Conservation (phyloP, 768 basidiomycete genomes). For the Lenzites betulinus region DNA sequence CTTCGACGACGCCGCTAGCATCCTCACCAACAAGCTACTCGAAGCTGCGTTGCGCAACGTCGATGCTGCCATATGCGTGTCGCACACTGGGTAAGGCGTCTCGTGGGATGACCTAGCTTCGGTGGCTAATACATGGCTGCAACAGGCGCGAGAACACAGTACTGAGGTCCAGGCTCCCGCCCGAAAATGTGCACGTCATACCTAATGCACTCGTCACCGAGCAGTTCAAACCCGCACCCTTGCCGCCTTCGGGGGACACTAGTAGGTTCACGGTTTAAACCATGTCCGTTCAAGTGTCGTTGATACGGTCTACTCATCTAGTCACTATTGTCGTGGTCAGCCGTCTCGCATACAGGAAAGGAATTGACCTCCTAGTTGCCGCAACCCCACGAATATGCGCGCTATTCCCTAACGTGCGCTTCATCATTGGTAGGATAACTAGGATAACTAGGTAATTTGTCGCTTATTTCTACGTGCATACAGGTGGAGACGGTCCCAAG, state of each 20-base stretch:
- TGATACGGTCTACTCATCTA: constrained; percentile 35
- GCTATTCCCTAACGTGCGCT: constrained; percentile 82
- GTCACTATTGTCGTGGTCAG: constrained; percentile 93
- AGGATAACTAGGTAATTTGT: not conserved
- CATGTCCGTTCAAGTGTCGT: not conserved
- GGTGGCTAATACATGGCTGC: not conserved
- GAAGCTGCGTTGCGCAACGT: constrained; percentile 86
- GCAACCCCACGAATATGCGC: constrained; percentile 89
- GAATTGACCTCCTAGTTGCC: constrained; percentile 92
- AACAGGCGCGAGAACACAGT: constrained; percentile 97
- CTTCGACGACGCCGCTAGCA: constrained; percentile 95
- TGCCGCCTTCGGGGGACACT: constrained; percentile 8
- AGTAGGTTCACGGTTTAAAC: constrained; percentile 4
- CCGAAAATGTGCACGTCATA: constrained; percentile 79
- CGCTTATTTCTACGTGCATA: not conserved
- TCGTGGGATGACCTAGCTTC: not conserved
- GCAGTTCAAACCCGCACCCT: constrained; percentile 68
- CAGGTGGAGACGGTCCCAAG: constrained; percentile 95
- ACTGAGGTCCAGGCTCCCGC: constrained; percentile 76
- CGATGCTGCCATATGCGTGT: constrained; percentile 94
- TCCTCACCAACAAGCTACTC: constrained; percentile 94
- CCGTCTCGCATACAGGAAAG: constrained; percentile 92
- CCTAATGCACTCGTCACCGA: constrained; percentile 90
- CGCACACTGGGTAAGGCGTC: constrained; percentile 82
- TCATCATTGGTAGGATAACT: constrained; percentile 69